Base-by-base conservation (phyloP, 768 basidiomycete species). In the Trametes cubensis region DNA sequence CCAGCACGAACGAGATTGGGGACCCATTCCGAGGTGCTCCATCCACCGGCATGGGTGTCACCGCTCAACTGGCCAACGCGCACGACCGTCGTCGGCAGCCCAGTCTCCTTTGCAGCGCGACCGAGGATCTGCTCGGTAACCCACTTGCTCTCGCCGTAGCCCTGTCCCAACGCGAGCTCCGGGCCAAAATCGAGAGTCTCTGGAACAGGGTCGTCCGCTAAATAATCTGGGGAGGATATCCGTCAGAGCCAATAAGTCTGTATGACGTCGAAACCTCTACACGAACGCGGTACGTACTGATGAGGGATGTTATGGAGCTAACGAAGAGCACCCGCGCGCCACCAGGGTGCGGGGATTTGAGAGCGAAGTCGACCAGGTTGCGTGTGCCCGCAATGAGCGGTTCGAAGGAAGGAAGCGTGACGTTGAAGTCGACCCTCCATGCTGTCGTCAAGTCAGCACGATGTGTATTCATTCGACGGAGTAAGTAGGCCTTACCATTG, bases 141-240 rank as follows among this genome's bases (percentile, higher is more conserved):
- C 61, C 79, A 83, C 67, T 85, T 85, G 0, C 73, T 69, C 58
- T 82, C 81, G 14, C 79, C 74, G 50, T 84, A 84, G 0, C 83
- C 83, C 17, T 58, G 63, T 1, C 79, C 79, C 3, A 74, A 55
- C 0, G 80, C 76, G n/a, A 75, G 64, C 3, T 64, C 58, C 0
- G 77, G 66, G 21, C 79, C 46, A 17, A 49, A 72, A 0, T 68
- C 60, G 30, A 62, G 18, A 8, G 51, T 28, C 28, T 65, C 63
- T 0, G 38, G 21, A 2, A 55, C 54, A 0, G 53, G 61, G 3
- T 4, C 34, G 8, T 47, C 38, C 10, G 21, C 17, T 0, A 55
- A 17, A 50, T 58, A 41, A 25, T 60, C 59, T 62, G 20, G 1
- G n/a, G 34, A 13, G 38, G 14, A n/a, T 10, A 20, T 39, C 8